Base-by-base conservation (phyloP, 2,329 filamentous ascomycete genomes). In the Hymenoscyphus infarciens region DNA sequence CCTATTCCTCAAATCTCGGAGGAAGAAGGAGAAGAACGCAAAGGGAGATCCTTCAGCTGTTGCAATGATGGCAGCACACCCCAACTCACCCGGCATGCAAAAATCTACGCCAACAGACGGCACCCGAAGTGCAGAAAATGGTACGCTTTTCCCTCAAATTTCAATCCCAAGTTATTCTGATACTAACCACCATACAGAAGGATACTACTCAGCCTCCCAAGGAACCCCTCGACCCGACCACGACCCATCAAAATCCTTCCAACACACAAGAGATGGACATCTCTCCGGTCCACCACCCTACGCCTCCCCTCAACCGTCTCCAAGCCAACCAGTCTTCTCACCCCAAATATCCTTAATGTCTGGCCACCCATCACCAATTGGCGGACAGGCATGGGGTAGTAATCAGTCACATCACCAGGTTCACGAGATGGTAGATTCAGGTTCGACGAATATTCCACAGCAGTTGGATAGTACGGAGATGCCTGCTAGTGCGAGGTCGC, bases 381-480 rank as follows among this genome's bases (percentile, higher is more conserved):
- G 16, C 6, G 22, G 6, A 22, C 29, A 54, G 3, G 10, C 27
- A n/a, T 55, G 27, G 53, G 25, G 25, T 55, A 25, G 27, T 27
- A n/a, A 54, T 5, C 27, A 27, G 8, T 55, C 53, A 25, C 45
- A 10, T 25, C 19, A 52, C 22, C 45, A 52, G 16, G 29, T 31
- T 6, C 53, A 55, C 25, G 53, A 31, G 25, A 29, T 55, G 53
- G 53, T 31, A 7, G 53, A 31, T 19, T 22, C 25, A 8, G 8
- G n/a, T n/a, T 55, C 53, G 13, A 55, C 53, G 25, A 55, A 55
- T 33, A 31, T 55, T 1, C 53, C 53, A 33, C 53, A 55, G 39
- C 56, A 58, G 6, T 33, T 58, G 38, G 56, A 58, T 29, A 49
- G 56, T 42, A 49, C 38, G 13, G 56, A 58, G 22, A 49, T 49